A percentile compares a stretch with the other conserved stretches of the same genome.
phyloP scores from a whole-genome alignment of 148 eudicot genomes.

The Amaranthus hypochondriacus region DNA sequence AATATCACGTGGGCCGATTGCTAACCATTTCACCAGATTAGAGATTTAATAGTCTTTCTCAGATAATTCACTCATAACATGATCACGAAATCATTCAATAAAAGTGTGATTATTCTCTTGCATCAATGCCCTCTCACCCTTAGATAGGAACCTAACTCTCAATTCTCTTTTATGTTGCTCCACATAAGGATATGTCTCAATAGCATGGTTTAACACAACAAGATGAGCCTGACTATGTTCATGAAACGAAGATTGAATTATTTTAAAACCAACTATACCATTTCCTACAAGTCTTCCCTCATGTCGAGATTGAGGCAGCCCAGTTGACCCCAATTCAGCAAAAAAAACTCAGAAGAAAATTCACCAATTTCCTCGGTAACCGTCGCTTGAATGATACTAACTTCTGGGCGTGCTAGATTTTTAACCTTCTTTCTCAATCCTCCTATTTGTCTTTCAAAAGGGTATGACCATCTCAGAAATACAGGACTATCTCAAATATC shows the following conservation, averaged over 20 bases:
- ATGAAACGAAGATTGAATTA: neutral
- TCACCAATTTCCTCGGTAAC: neutral
- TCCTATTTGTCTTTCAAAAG: neutral
- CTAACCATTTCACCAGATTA: neutral
- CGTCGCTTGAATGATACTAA: neutral
- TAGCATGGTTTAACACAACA: neutral
- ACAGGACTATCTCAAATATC: no score
- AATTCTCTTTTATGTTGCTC: no score
- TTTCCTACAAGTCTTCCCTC: conserved; percentile 4
- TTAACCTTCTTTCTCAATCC: neutral
- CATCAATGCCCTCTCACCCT: neutral
- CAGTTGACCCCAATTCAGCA: neutral
- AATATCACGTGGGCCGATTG: neutral
- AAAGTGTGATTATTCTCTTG: neutral
- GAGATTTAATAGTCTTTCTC: neutral
- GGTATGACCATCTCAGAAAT: no score
- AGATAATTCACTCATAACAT: neutral
- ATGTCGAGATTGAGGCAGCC: neutral
- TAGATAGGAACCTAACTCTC: neutral
- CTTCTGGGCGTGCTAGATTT: neutral
- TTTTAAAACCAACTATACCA: neutral
- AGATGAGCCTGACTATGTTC: neutral
- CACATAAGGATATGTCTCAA: neutral
- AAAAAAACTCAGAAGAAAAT: neutral
- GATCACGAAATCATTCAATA: neutral